Evolutionary conservation across 2,329 filamentous ascomycete species (phyloP).

Genomic region (Dactylellina drechsleri): DNA sequence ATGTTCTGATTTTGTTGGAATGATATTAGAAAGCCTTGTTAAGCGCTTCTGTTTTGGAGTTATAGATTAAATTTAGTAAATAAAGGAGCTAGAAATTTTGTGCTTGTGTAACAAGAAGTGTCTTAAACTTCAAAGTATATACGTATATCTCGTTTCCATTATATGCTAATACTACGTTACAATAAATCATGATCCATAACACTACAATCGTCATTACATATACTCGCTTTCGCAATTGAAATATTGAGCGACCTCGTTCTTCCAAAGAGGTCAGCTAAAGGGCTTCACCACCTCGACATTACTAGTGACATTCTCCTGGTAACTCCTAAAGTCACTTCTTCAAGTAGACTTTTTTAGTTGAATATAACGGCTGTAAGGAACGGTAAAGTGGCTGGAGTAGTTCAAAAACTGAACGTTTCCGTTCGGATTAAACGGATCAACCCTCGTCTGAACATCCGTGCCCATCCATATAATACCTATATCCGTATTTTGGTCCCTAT

Average conservation of each 20-base stretch:
- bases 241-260: too few relatives aligned
- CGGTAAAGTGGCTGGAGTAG: constrained; percentile 14
- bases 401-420: constrained; percentile 39
- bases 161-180: neutral
- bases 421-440: constrained; percentile 34
- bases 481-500: constrained; percentile 20
- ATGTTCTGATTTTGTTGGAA: too few relatives aligned
- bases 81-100: neutral
- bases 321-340: neutral
- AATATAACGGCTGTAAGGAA: constrained; percentile 26
- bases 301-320: too few relatives aligned
- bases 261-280: too few relatives aligned
- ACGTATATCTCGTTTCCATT: neutral
- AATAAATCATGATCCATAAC: neutral
- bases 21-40: neutral
- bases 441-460: constrained; percentile 30
- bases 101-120: neutral
- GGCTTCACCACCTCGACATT: too few relatives aligned
- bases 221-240: too few relatives aligned
- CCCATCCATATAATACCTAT: constrained; percentile 35
- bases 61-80: constrained; percentile 1
- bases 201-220: too few relatives aligned
- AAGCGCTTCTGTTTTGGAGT: neutral
- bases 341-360: constrained; percentile 23
- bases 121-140: neutral